A percentile compares a stretch with the other conserved stretches of the same genome.
Evolutionary conservation across 2,329 filamentous ascomycete species (phyloP).

Genomic region (Huntiella bhutanensis): DNA sequence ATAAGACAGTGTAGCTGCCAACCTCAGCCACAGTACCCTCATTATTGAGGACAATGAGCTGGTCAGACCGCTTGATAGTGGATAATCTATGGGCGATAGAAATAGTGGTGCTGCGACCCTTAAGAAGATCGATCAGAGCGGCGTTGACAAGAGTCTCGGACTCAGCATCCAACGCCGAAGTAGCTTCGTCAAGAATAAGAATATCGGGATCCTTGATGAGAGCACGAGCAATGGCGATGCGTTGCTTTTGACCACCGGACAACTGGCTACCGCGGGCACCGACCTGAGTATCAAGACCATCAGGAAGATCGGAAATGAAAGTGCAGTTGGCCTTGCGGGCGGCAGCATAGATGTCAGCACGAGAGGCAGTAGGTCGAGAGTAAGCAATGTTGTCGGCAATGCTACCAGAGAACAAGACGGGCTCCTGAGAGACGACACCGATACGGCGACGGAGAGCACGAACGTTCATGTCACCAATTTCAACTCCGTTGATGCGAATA

Average conservation of each 20-base stretch:
- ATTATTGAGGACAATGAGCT: constrained; percentile 74
- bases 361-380: constrained; percentile 59
- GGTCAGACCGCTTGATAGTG: constrained; percentile 89
- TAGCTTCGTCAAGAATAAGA: constrained; percentile 88
- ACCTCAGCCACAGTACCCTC: constrained; percentile 84
- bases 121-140: constrained; percentile 61
- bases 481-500: constrained; percentile 68
- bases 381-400: constrained; percentile 86
- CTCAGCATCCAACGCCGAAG: constrained; percentile 86
- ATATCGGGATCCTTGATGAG: constrained; percentile 94
- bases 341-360: constrained; percentile 66
- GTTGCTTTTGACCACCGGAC: constrained; percentile 91
- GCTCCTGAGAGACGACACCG: constrained; percentile 88
- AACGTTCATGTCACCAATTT: constrained; percentile 73
- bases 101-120: constrained; percentile 85
- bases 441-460: constrained; percentile 86
- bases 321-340: constrained; percentile 86
- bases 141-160: constrained; percentile 93
- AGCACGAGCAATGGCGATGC: constrained; percentile 89
- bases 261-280: constrained; percentile 84
- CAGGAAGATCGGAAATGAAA: constrained; percentile 92
- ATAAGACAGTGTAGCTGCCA: constrained; percentile 64
- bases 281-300: constrained; percentile 84
- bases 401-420: constrained; percentile 72
- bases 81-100: constrained; percentile 90